Percentiles rank a stretch among this genome's conserved stretches.
Evolutionary conservation across 257 asterid genomes (phyloP).

Genomic region (Cynanchum wilfordii): DNA sequence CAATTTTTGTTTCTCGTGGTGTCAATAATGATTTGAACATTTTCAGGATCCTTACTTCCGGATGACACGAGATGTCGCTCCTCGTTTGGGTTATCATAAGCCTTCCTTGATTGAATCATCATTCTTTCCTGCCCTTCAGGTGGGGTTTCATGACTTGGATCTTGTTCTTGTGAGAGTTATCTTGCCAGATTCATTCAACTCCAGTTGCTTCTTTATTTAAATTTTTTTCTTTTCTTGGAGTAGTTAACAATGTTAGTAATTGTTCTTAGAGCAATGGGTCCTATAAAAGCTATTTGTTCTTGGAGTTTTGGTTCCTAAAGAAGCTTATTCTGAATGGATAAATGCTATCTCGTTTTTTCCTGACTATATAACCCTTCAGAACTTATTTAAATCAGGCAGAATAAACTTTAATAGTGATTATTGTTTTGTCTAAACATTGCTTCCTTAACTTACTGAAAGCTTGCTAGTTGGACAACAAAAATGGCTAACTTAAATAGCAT

Average conservation of each 20-base stretch:
- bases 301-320: no score
- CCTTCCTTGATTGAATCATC: conserved; percentile 91
- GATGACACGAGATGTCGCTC: conserved; percentile 99
- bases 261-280: not conserved
- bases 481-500: not conserved
- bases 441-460: not conserved
- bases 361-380: not conserved
- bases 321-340: not conserved
- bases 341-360: not conserved
- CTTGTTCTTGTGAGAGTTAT: not conserved
- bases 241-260: not conserved
- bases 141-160: conserved; percentile 17
- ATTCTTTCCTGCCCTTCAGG: conserved; percentile 99
- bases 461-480: not conserved
- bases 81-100: conserved; percentile 81
- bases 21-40: not conserved
- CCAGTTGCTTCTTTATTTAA: not conserved
- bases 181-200: not conserved
- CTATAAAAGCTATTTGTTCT: no score
- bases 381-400: not conserved
- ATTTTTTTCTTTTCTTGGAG: not conserved
- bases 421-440: not conserved
- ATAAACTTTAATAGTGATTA: not conserved
- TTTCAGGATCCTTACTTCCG: conserved; percentile 95
- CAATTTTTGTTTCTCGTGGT: not conserved